phyloP scores from a whole-genome alignment of 257 asterid species.

The Solanum verrucosum region DNA sequence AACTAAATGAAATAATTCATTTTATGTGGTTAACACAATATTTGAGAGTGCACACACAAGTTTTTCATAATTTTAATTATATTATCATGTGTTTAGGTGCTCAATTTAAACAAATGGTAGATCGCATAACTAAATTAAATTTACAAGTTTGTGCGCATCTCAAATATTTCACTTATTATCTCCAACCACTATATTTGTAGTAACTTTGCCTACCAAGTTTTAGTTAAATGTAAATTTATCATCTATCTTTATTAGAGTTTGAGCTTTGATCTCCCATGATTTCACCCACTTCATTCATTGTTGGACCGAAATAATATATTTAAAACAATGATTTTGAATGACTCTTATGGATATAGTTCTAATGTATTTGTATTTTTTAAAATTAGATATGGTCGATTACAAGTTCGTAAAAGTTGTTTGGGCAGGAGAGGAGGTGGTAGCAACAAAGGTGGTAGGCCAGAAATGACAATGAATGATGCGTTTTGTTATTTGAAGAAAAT shows the following conservation, averaged over 20 bases:
- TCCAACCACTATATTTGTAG: no score
- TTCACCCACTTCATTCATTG: not conserved
- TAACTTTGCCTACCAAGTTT: not conserved
- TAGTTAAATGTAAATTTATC: not conserved
- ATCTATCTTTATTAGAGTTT: not conserved
- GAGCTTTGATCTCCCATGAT: not conserved
- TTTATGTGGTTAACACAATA: not conserved
- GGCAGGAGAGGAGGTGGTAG: not conserved
- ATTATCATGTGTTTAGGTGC: not conserved
- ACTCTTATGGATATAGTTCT: not conserved
- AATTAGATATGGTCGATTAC: not conserved
- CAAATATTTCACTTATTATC: not conserved
- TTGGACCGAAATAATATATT: not conserved
- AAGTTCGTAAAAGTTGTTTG: not conserved
- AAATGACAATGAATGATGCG: slow-evolving; percentile 81
- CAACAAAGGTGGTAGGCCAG: slow-evolving; percentile 22
- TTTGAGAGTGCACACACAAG: not conserved
- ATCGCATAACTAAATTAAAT: not conserved
- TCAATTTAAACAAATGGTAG: not conserved
- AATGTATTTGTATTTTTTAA: not conserved
- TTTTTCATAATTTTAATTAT: not conserved
- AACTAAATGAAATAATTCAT: not conserved
- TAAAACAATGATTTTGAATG: not conserved
- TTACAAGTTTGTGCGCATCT: not conserved
- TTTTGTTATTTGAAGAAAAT: slow-evolving; percentile 78